phyloP scores from a whole-genome alignment of 2,329 filamentous ascomycete genomes.

The Cladosporium sp. region DNA sequence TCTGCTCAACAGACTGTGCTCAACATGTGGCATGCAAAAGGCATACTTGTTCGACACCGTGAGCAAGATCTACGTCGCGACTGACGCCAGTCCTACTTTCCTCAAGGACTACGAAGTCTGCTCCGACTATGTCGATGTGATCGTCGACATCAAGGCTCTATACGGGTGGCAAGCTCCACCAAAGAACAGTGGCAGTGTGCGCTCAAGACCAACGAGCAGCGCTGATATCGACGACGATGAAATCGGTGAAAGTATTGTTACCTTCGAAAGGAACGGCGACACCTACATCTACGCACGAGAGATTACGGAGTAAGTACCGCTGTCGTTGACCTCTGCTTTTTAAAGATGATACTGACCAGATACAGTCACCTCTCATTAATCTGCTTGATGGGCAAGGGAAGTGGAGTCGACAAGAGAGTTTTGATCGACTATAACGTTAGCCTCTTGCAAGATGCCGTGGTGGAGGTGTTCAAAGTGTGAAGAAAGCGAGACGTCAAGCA shows the following conservation, averaged over 20 bases:
- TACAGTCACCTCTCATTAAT: conserved; percentile 73
- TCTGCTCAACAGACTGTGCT: conserved; percentile 89
- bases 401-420: conserved; percentile 79
- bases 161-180: conserved; percentile 70
- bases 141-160: conserved; percentile 93
- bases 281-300: conserved; percentile 65
- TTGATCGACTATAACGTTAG: conserved; percentile 86
- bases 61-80: conserved; percentile 98
- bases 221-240: conserved; percentile 22
- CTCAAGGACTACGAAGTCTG: conserved; percentile 98
- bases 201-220: conserved; percentile 12
- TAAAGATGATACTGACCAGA: conserved; percentile 22
- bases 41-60: conserved; percentile 97
- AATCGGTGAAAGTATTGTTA: conserved; percentile 60
- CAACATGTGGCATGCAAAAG: conserved; percentile 93
- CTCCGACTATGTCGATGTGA: conserved; percentile 97
- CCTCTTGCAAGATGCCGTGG: conserved; percentile 74
- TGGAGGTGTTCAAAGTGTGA: conserved; percentile 66
- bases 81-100: conserved; percentile 87
- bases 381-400: conserved; percentile 80
- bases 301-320: conserved; percentile 61
- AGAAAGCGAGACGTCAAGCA: background rate
- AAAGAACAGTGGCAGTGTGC: conserved; percentile 29
- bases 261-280: conserved; percentile 59
- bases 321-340: background rate